These are phyloP conservation scores for Pseudogymnoascus sp. DNA, from an alignment of 2,329 filamentous ascomycete genomes.

Conservation along the genomic window DNA sequence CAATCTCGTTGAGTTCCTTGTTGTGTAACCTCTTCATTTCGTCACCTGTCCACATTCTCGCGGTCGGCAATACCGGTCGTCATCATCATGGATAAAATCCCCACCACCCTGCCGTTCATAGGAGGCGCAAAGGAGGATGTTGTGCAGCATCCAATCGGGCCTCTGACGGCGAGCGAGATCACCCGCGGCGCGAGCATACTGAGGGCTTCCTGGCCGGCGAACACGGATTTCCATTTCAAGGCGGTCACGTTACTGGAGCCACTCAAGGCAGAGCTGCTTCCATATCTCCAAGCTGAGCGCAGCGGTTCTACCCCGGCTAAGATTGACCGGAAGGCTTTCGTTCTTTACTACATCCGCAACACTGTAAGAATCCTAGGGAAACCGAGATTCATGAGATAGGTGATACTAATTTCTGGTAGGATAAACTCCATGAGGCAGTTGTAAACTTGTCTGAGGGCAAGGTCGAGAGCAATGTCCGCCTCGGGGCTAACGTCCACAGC, in stretches of 20 bases:
- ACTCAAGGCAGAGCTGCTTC: slow-evolving; percentile 41
- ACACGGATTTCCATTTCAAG: slow-evolving; percentile 53
- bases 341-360: slow-evolving; percentile 50
- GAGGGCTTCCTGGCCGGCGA: slow-evolving; percentile 43
- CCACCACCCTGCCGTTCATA: not conserved
- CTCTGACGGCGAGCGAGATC: slow-evolving; percentile 50
- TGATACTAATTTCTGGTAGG: slow-evolving; percentile 28
- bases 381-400: not conserved
- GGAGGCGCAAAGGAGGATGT: slow-evolving; percentile 16
- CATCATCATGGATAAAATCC: not conserved
- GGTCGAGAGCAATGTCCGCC: slow-evolving; percentile 48
- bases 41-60: not conserved
- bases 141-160: slow-evolving; percentile 47
- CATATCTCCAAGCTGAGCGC: slow-evolving; percentile 42
- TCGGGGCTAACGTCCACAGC: slow-evolving; percentile 50
- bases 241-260: slow-evolving; percentile 51
- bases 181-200: slow-evolving; percentile 40
- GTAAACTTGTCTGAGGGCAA: slow-evolving; percentile 40
- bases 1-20: not conserved
- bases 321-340: slow-evolving; percentile 42
- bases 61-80: not conserved
- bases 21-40: not conserved
- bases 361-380: slow-evolving; percentile 37
- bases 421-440: slow-evolving; percentile 54
- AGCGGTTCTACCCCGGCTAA: slow-evolving; percentile 30